These are phyloP conservation scores for Physcomitrium patens DNA, from an alignment of 225 moss, liverwort and hornwort species.

Conservation along the genomic window DNA sequence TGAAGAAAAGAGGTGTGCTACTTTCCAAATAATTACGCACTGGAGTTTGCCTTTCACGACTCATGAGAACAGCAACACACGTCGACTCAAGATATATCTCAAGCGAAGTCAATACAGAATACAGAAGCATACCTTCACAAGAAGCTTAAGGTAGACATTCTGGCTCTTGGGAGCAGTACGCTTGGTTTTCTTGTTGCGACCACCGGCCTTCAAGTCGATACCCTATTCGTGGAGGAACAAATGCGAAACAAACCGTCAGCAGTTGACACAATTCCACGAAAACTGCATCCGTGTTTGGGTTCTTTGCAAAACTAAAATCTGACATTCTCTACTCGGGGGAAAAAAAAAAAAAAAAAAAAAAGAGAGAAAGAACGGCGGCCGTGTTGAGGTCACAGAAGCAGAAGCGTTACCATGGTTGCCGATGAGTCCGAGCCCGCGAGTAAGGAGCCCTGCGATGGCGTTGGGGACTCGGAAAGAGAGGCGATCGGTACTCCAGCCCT, in stretches of 20 bases:
- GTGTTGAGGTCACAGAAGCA: background rate
- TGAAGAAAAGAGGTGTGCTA: too few relatives aligned
- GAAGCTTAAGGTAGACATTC: slow-evolving; percentile 93
- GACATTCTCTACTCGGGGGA: background rate
- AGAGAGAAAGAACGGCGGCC: background rate
- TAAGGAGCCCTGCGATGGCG: slow-evolving; percentile 8
- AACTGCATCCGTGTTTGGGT: too few relatives aligned
- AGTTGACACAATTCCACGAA: too few relatives aligned
- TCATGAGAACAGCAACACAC: too few relatives aligned
- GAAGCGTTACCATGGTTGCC: slow-evolving; percentile 37
- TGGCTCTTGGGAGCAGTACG: slow-evolving; percentile 88
- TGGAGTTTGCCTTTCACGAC: too few relatives aligned
- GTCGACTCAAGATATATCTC: too few relatives aligned
- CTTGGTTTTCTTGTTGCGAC: slow-evolving; percentile 94
- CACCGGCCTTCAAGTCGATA: slow-evolving; percentile 97
- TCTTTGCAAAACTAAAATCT: too few relatives aligned
- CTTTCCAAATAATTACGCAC: too few relatives aligned
- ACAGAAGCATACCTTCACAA: slow-evolving; percentile 57
- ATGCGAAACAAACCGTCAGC: background rate
- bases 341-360: background rate
- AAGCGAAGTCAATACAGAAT: background rate
- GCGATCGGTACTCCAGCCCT: rapidly evolving
- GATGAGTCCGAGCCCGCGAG: slow-evolving; percentile 19
- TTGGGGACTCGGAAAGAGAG: slow-evolving; percentile 13
- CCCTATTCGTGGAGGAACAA: slow-evolving; percentile 41